These are phyloP conservation scores for Yarrowia sp. DNA, from an alignment of 805 yeast species.

Conservation along the genomic window DNA sequence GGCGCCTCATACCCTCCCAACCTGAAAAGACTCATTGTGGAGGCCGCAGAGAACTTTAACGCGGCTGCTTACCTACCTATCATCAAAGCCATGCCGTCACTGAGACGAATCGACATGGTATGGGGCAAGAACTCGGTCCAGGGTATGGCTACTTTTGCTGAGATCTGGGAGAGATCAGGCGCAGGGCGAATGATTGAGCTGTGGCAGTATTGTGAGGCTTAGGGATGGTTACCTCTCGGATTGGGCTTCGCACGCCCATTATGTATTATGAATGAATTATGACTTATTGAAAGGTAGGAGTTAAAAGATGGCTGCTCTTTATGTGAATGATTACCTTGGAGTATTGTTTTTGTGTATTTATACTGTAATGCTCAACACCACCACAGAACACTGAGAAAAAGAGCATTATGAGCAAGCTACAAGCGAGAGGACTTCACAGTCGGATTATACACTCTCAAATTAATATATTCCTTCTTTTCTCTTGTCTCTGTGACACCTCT, in stretches of 20 bases:
- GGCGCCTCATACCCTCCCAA: constrained; percentile 32
- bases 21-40: constrained; percentile 8
- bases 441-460: too few relatives aligned
- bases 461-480: too few relatives aligned
- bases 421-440: too few relatives aligned
- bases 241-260: too few relatives aligned
- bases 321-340: too few relatives aligned
- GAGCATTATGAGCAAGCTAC: too few relatives aligned
- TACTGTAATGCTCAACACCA: too few relatives aligned
- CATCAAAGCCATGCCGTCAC: constrained; percentile 15
- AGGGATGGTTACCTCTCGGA: too few relatives aligned
- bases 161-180: constrained; percentile 3
- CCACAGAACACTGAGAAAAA: too few relatives aligned
- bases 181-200: constrained; percentile 15
- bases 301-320: too few relatives aligned
- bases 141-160: constrained; percentile 13
- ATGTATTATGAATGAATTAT: constrained; percentile 13
- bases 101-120: constrained; percentile 24
- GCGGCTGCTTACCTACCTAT: constrained; percentile 12
- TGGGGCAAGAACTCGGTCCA: constrained; percentile 26
- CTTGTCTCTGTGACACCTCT: too few relatives aligned
- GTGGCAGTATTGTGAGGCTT: constrained; percentile 34
- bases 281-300: neutral
- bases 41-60: constrained; percentile 27
- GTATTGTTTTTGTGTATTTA: too few relatives aligned